Conservation (phyloP, 2,329 filamentous ascomycete species). For the Paraphoma chrysanthemicola region DNA sequence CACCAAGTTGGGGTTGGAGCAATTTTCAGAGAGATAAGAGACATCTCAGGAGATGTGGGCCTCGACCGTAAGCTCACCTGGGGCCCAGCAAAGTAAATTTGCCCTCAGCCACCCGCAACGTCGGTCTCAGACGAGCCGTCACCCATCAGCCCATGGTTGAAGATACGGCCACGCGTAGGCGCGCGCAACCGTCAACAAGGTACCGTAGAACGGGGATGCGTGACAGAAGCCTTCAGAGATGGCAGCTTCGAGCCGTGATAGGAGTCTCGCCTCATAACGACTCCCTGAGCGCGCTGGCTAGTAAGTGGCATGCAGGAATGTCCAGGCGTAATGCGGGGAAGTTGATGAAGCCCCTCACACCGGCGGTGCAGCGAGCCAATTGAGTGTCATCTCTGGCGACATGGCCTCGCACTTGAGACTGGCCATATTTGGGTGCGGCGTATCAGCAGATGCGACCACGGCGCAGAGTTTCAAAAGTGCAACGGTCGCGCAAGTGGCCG, state of each 20-base stretch:
- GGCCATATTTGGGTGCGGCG: slow-evolving; percentile 2
- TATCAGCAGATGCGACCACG: slow-evolving; percentile 7
- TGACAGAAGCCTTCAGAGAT: slow-evolving; percentile 5
- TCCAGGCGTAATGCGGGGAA: slow-evolving; percentile 40
- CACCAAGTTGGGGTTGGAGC: neutral
- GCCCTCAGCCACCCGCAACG: slow-evolving; percentile 19
- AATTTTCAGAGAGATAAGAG: neutral
- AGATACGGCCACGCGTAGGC: slow-evolving; percentile 8
- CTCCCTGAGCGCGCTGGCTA: slow-evolving; percentile 22
- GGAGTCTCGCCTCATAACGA: slow-evolving; percentile 7
- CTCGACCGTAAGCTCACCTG: slow-evolving; percentile 16
- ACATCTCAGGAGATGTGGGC: neutral
- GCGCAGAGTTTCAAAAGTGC: slow-evolving; percentile 16
- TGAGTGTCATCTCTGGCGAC: slow-evolving; percentile 6
- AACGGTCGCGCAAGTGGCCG: neutral
- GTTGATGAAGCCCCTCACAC: slow-evolving; percentile 22
- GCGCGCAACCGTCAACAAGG: slow-evolving; percentile 11
- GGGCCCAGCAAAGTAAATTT: slow-evolving; percentile 18
- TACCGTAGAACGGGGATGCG: slow-evolving; percentile 1
- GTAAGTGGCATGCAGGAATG: slow-evolving; percentile 21
- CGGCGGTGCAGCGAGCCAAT: slow-evolving; percentile 22
- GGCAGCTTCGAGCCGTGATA: slow-evolving; percentile 2
- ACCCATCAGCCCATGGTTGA: slow-evolving; percentile 1
- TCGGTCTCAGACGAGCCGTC: slow-evolving; percentile 1
- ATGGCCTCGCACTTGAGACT: slow-evolving; percentile 3